Percentiles rank a stretch among this genome's conserved stretches.
phyloP scores from a whole-genome alignment of 305 asterid genomes.

The Solanum aculeatissimum region DNA sequence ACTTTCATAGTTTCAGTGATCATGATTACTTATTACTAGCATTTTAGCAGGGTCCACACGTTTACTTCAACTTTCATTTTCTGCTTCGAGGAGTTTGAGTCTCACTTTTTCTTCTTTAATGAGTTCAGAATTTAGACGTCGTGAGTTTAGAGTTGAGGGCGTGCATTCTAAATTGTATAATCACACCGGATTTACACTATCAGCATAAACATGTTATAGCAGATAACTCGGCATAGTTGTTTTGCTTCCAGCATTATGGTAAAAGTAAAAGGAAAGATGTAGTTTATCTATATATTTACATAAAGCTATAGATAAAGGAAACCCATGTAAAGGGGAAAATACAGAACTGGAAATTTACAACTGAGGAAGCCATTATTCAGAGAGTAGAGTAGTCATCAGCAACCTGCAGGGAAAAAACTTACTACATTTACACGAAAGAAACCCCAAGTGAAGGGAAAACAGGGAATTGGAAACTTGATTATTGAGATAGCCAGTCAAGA shows the following conservation, averaged over 20 bases:
- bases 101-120: not conserved
- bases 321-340: not conserved
- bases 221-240: not conserved
- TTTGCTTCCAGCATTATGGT: not conserved
- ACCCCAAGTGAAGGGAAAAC: not conserved
- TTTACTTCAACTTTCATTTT: not conserved
- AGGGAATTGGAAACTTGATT: not conserved
- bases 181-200: not conserved
- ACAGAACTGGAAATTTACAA: not conserved
- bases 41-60: not conserved
- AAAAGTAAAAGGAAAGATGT: not conserved
- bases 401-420: not conserved
- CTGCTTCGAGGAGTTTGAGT: not conserved
- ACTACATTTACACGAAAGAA: not conserved
- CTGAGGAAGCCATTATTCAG: not conserved
- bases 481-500: constrained; percentile 76
- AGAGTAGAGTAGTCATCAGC: not conserved
- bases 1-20: not conserved
- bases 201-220: not conserved
- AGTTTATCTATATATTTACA: not conserved
- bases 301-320: not conserved
- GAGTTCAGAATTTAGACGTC: not conserved
- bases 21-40: not conserved
- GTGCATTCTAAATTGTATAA: not conserved
- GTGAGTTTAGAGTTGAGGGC: not conserved